These are phyloP conservation scores for Penicillium angulare DNA, from an alignment of 495 filamentous ascomycete species.

Conservation along the genomic window DNA sequence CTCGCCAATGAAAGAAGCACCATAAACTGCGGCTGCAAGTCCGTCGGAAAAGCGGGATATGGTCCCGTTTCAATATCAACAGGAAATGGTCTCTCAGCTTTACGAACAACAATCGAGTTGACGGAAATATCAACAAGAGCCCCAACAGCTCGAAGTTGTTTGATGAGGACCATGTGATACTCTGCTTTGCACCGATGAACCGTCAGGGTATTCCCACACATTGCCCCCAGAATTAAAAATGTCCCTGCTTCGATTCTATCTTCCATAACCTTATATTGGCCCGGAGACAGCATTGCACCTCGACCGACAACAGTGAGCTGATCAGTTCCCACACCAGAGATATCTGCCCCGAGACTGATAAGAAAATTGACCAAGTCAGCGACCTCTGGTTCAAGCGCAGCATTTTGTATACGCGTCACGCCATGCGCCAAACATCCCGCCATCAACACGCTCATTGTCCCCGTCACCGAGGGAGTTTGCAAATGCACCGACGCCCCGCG, in stretches of 20 bases:
- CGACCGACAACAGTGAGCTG: background rate
- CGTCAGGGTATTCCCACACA: background rate
- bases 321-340: background rate
- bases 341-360: background rate
- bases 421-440: background rate
- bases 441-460: background rate
- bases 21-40: background rate
- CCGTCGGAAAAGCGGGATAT: background rate
- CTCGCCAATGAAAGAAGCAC: background rate
- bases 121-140: background rate
- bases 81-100: background rate
- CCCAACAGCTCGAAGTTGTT: background rate
- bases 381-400: background rate
- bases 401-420: background rate
- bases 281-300: background rate
- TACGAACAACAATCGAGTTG: background rate
- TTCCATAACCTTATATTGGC: background rate
- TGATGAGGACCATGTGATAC: background rate
- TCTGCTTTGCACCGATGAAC: background rate
- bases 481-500: background rate
- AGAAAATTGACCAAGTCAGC: background rate
- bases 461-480: background rate
- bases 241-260: conserved; percentile 3
- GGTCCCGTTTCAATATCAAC: background rate
- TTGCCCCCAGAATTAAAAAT: background rate